Evolutionary conservation across 2,329 filamentous ascomycete species (phyloP), one percentile per base, ranked within the genome.

Genomic region (Talaromyces funiculosus): DNA sequence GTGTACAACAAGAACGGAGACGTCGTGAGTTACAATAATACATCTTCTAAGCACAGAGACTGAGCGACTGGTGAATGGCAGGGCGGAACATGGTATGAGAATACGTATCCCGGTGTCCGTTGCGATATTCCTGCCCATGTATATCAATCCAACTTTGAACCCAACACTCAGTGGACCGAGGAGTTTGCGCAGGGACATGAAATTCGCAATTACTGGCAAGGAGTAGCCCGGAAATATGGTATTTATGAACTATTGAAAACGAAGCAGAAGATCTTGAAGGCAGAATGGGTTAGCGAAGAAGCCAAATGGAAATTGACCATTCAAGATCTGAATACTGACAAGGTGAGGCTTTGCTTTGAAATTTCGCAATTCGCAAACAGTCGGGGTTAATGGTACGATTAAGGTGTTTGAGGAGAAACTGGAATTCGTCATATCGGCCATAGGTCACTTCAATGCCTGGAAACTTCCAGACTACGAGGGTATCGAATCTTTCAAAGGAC

Each of bases 121-220:
- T 90, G 87, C 65, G 86, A 90, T 69, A 83, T 90, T 14, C 86
- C 87, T 0, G 82, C 86, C 0, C 85, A 89, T 69, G 85, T 87
- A 20, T 90, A 90, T 66, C 87, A 90, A 67, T 83, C 82, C 7
- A 85, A 84, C 0, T 90, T 89, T 69, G 78, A 80, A 6, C 86
- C 86, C 0, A 90, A 90, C 60, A 82, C 81, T 0, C 79, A 88
- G 64, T 91, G 88, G 88, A 81, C 80, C 0, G 85, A 89, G 65
- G 80, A 86, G 62, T 90, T 89, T 67, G 83, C 87, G 0, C 82
- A 84, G 38, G 87, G 87, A 0, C 69, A 75, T 3, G 88, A 91
- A 70, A 90, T 91, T 61, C 75, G 80, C 6, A 79, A 83, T 16
- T 91, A 91, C 68, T 86, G 86, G 85, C 80, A 88, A 65, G 71